Percentiles rank a stretch among this genome's conserved stretches.
These are phyloP conservation scores for Ceratobasidium theobromae DNA, from an alignment of 1,284 basidiomycete genomes.

Conservation along the genomic window DNA sequence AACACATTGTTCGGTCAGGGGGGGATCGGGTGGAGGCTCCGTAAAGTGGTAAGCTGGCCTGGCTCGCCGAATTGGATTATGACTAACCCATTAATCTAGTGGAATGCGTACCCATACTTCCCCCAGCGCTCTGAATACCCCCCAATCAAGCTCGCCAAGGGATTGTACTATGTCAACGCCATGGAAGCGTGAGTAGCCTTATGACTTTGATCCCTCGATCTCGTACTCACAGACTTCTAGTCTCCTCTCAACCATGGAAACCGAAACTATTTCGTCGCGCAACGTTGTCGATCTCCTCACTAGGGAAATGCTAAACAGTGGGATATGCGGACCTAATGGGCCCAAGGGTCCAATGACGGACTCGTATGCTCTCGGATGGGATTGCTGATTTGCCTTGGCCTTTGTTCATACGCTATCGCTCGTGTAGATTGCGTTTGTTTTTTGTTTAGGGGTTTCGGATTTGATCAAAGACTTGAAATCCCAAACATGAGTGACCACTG, in stretches of 20 bases:
- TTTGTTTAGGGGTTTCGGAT: too few species aligned
- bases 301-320: slow-evolving; percentile 62
- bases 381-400: slow-evolving; percentile 38
- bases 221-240: slow-evolving; percentile 43
- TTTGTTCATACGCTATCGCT: too few species aligned
- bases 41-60: slow-evolving; percentile 45
- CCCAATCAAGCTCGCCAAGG: slow-evolving; percentile 70
- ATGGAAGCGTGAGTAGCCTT: slow-evolving; percentile 70
- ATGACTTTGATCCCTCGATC: background rate
- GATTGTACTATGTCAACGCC: slow-evolving; percentile 86
- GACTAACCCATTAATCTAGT: slow-evolving; percentile 47
- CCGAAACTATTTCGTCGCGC: slow-evolving; percentile 79
- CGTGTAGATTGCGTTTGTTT: too few species aligned
- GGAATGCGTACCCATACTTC: slow-evolving; percentile 75
- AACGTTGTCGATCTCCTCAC: slow-evolving; percentile 80
- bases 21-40: slow-evolving; percentile 76
- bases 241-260: slow-evolving; percentile 88
- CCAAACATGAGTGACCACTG: too few species aligned
- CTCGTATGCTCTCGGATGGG: slow-evolving; percentile 38
- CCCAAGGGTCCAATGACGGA: slow-evolving; percentile 33
- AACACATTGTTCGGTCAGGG: slow-evolving; percentile 58
- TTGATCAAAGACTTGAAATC: too few species aligned
- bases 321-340: slow-evolving; percentile 52
- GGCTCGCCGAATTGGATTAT: background rate
- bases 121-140: slow-evolving; percentile 69